Conservation (phyloP, 2,329 filamentous ascomycete species). For the Fusarium phyllophilum region DNA sequence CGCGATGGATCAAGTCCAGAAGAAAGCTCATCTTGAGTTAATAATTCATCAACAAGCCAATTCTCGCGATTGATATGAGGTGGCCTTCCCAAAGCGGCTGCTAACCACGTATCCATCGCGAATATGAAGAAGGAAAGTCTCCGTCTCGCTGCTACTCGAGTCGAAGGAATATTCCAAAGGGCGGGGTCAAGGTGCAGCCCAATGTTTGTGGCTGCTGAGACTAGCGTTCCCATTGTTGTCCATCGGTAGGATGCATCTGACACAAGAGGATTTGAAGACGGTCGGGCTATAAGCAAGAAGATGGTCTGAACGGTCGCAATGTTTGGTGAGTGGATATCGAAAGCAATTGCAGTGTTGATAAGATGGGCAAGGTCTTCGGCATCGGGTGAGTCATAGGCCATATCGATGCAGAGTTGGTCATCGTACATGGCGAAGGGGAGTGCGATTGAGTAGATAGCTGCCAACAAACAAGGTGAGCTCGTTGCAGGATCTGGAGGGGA, state of each 20-base stretch:
- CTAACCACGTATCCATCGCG: background rate
- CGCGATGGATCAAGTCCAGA: background rate
- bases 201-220: background rate
- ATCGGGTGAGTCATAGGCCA: slow-evolving; percentile 4
- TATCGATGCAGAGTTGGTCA: slow-evolving; percentile 2
- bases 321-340: background rate
- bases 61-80: background rate
- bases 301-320: background rate
- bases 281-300: background rate
- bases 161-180: background rate
- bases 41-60: background rate
- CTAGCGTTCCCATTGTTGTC: background rate
- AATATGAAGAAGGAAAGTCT: background rate
- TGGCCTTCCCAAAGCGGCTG: background rate
- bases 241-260: slow-evolving; percentile 1
- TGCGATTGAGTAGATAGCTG: background rate
- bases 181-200: background rate
- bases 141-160: background rate
- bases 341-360: background rate
- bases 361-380: background rate
- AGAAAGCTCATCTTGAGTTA: background rate
- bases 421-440: slow-evolving; percentile 2
- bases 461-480: background rate
- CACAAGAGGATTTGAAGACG: background rate
- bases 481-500: background rate